Percentiles rank a stretch among this genome's conserved stretches.
Conservation (phyloP, 768 basidiomycete genomes). For the Tephrocybe sp. region DNA sequence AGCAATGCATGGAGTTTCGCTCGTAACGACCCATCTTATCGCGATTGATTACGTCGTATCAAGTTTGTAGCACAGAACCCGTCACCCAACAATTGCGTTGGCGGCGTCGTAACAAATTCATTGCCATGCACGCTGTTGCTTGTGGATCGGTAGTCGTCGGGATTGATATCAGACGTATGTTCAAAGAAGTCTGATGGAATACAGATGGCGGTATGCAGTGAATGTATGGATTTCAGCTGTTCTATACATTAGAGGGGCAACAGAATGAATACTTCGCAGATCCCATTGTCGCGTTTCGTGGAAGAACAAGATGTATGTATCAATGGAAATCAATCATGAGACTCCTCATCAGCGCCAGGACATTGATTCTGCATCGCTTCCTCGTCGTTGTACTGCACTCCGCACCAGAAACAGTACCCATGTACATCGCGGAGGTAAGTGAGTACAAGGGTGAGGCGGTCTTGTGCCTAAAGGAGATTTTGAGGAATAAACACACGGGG, state of each 20-base stretch:
- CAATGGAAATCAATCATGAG: conserved; percentile 62
- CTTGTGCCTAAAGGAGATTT: conserved; percentile 53
- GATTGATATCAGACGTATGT: too few species aligned
- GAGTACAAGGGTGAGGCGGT: conserved; percentile 67
- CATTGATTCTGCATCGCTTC: conserved; percentile 66
- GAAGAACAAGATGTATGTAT: background rate
- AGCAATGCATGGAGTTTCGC: background rate
- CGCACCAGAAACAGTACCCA: conserved; percentile 89
- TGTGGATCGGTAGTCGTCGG: background rate
- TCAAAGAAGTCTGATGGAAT: background rate
- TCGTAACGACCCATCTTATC: background rate
- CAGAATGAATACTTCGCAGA: background rate
- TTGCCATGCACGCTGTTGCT: background rate
- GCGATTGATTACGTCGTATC: background rate
- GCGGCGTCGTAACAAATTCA: background rate
- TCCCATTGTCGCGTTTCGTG: too few species aligned
- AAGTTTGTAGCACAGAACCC: too few species aligned
- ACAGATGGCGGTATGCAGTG: background rate
- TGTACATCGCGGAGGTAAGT: conserved; percentile 72
- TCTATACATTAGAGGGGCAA: too few species aligned
- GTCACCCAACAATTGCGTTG: too few species aligned
- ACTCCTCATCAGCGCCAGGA: conserved; percentile 76
- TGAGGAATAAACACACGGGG: conserved; percentile 12
- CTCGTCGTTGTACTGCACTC: conserved; percentile 63
- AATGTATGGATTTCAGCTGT: background rate